Evolutionary conservation across 805 yeast genomes (phyloP).

Genomic region (Yarrowia sp.): DNA sequence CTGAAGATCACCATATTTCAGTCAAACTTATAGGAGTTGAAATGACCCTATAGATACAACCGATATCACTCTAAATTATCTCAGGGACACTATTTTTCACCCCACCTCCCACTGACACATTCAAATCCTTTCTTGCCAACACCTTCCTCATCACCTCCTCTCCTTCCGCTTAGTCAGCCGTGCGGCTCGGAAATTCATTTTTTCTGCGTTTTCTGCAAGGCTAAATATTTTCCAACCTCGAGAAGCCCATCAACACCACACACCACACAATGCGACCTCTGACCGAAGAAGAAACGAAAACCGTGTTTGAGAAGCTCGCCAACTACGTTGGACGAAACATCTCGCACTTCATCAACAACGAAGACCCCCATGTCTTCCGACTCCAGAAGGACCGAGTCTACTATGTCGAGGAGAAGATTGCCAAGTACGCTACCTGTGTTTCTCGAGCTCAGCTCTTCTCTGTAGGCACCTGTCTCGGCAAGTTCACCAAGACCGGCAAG

Average conservation of each 20-base stretch:
- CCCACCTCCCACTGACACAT: too few relatives aligned
- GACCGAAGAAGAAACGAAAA: slow-evolving; percentile 96
- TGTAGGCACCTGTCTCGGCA: slow-evolving; percentile 90
- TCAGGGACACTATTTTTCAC: too few relatives aligned
- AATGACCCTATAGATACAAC: too few relatives aligned
- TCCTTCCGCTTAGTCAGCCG: background rate
- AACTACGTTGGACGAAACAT: slow-evolving; percentile 97
- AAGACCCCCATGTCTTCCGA: slow-evolving; percentile 92
- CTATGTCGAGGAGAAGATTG: slow-evolving; percentile 79
- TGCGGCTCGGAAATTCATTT: slow-evolving; percentile 25
- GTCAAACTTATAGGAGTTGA: too few relatives aligned
- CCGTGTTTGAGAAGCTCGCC: slow-evolving; percentile 93
- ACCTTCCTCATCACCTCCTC: too few relatives aligned
- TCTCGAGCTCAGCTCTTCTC: slow-evolving; percentile 92
- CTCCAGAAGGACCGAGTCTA: slow-evolving; percentile 96
- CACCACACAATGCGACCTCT: slow-evolving; percentile 76
- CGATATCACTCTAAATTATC: too few relatives aligned
- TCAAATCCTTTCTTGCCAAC: too few relatives aligned
- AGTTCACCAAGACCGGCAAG: slow-evolving; percentile 96
- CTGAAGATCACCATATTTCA: too few relatives aligned
- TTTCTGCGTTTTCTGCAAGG: slow-evolving; percentile 37
- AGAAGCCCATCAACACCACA: slow-evolving; percentile 6
- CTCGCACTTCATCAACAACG: slow-evolving; percentile 82
- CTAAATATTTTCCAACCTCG: slow-evolving; percentile 27
- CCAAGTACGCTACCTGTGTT: slow-evolving; percentile 87